Conservation (phyloP, 164 flowering plant genomes). For the Amborella trichopoda region DNA sequence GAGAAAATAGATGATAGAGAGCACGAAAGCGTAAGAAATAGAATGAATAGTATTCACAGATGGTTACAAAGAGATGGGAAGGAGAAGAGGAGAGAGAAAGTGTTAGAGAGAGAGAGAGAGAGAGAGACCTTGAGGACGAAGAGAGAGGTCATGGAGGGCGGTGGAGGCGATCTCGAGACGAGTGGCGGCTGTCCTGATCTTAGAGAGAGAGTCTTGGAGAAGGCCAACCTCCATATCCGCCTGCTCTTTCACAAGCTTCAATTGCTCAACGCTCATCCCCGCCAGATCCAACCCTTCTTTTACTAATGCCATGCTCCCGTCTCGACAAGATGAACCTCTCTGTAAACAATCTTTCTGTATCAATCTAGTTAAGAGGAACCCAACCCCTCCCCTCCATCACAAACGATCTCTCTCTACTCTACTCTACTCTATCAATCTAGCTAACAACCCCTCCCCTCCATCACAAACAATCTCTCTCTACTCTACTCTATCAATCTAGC, state of each 20-base stretch:
- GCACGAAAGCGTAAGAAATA: too few species aligned
- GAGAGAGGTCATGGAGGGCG: constrained; percentile 81
- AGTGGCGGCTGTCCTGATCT: constrained; percentile 77
- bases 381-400: too few species aligned
- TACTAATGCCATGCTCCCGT: constrained; percentile 6
- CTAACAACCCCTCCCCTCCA: too few species aligned
- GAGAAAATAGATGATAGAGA: neutral
- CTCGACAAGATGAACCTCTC: too few species aligned
- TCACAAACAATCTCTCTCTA: too few species aligned
- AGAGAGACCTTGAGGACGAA: constrained; percentile 49
- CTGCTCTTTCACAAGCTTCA: constrained; percentile 75
- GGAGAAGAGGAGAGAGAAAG: neutral
- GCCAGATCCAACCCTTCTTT: constrained; percentile 63
- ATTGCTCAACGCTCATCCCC: constrained; percentile 75
- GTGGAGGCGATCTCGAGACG: constrained; percentile 78
- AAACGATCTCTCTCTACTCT: too few species aligned
- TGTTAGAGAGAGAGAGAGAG: neutral
- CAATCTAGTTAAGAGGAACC: too few species aligned
- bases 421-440: too few species aligned
- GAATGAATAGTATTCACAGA: too few species aligned
- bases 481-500: too few species aligned
- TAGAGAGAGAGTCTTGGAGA: constrained; percentile 85
- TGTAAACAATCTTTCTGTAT: too few species aligned
- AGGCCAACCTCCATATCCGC: constrained; percentile 77
- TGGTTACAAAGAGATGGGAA: neutral